Base-by-base conservation (phyloP, 345 rosid genomes). In the Adansonia digitata region DNA sequence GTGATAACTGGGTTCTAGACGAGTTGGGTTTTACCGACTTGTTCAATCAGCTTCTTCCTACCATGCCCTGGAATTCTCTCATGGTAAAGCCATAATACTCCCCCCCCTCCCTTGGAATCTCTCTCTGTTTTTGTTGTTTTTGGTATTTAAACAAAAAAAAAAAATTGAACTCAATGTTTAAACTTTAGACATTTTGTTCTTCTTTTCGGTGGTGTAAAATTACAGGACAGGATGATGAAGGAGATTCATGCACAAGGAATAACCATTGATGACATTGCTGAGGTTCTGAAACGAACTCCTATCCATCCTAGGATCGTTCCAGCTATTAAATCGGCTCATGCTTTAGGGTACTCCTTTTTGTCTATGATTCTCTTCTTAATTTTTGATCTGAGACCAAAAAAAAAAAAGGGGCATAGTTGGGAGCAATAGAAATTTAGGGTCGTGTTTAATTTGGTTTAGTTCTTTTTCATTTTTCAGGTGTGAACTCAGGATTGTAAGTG, bases 41-140 rank as follows among this genome's bases (percentile, higher is more conserved):
- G 84, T 91, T 90, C 88, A 83, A 90, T 57, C 88, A 85, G 56
- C 97, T 94, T 65, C 97, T 91, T 20, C 92, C 90, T 4, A 87
- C 97, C 84, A 88, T 90, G 94, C 94, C 97, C 35, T 94, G 97
- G 94, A 94, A 94, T 78, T 77, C 94, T 75, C 83, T 92, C 76
- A 90, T 94, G 97, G 98, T 94, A 72, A 49, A 72, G n/a, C 67
- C 34, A 1, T 15, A 12, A 17, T 11, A 9, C 64, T 17, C 35
- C 26, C 22, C 40, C n/a, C n/a, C n/a, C n/a, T n/a, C n/a, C n/a
- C n/a, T n/a, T 15, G 8, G 8, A 35, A 7, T 10, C 9, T 31
- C 12, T 34, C 13, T 40, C 11, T 12, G 0, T 26, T 14, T n/a
- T 4, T 48, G 27, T 34, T 20, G 52, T 46, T 14, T 46, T 2